Base-by-base conservation (phyloP, 148 eudicot genomes). In the Vaccinium corymbosum region DNA sequence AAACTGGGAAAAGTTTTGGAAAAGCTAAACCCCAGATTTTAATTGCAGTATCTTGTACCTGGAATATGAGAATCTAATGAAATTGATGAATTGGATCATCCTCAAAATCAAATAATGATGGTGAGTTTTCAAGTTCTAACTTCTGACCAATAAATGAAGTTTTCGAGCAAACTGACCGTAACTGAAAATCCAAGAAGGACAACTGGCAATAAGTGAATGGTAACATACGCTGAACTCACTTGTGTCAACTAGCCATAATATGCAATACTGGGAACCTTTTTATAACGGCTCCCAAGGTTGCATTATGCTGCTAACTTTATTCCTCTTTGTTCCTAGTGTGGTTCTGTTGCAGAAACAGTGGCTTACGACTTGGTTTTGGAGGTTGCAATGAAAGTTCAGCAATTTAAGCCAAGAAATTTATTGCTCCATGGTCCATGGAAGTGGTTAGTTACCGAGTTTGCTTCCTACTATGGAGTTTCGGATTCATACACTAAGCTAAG, bases 261-360 rank as follows among this genome's bases (percentile, higher is more conserved):
- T 50, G 56, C 13, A 62, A 12, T 49, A 22, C 27, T 9, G 7
- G 27, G 7, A 81, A 20, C 25, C 20, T 51, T 1, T 11, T 50
- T 52, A 68, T 70, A 62, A 29, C 3, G 57, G 46, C 38, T 48
- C 38, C 35, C n/a, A 22, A 52, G 80, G 13, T 62, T 7, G 68
- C 32, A 52, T 14, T 27, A 61, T 48, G 55, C 10, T 52, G 15
- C 48, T 84, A 53, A 83, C 70, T 27, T 51, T 7, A 6, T 70
- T 17, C 66, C 20, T 35, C 49, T 83, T 6, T 20, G 53, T 76
- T 53, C 72, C 46, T 75, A 93, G 95, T 94, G 95, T 76, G 94
- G 94, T 75, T 90, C 94, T 80, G 94, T 95, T 87, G 95, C 97
- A 48, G 98, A 95, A 86, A 95, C 98, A 80, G 93, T 95, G 11